Base-by-base conservation (phyloP, 805 yeast genomes). In the Metschnikowia colocasiae region DNA sequence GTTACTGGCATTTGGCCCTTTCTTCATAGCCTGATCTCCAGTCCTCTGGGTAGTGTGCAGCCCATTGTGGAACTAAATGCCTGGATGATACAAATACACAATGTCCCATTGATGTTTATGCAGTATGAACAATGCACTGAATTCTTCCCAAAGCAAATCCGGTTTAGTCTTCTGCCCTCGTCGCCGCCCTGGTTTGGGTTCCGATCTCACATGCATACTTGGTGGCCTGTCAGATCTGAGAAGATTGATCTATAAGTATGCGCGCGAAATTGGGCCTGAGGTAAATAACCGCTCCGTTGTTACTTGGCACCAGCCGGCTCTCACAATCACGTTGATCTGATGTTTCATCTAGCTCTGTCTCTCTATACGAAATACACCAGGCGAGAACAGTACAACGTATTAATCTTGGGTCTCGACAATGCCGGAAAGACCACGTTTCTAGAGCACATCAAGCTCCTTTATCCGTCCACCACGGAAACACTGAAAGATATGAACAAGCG, bases 341-440 rank as follows among this genome's bases (percentile, higher is more conserved):
- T 72, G 77, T 72, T 72, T 52, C 77, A 72, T 50, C 59, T 72
- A 40, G 77, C 74, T 12, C 66, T 73, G 42, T 71, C 76, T 35
- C 58, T 72, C 38, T 72, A 72, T 55, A 69, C 75, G 4, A 75
- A 71, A 53, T 72, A 71, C 57, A 70, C 74, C 47, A 66, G 71
- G 55, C 62, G 75, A 42, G 77, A 72, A 49, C 77, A 72, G 59
- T 72, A 72, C 55, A 72, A 71, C 48, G 59, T 72, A 38, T 74
- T 92, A 40, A 87, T 92, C 31, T 72, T 92, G 19, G 99, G 99
- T 16, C 76, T 92, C 25, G 97, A 92, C 65, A 91, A 92, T 70
- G 96, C 98, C 0, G 99, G 99, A 1, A 92, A 92, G 63, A 94
- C 98, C 12, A 64, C 71, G 9, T 68, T 67, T 47, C 53, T 69